Percentiles rank a stretch among this genome's conserved stretches.
Conservation (phyloP, 2,329 filamentous ascomycete genomes). For the Colletotrichum destructivum region DNA sequence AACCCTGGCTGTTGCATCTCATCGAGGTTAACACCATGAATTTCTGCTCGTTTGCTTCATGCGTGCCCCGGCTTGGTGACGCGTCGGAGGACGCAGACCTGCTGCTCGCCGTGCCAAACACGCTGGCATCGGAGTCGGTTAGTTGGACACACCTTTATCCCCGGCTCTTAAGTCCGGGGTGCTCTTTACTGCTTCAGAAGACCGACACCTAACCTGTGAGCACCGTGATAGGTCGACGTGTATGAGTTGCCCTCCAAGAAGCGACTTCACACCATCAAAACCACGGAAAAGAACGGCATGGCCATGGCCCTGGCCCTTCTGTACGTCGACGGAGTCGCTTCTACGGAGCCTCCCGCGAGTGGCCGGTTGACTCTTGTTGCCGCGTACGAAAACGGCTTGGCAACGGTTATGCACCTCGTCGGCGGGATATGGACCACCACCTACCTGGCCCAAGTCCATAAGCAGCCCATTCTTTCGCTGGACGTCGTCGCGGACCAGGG, state of each 20-base stretch:
- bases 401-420: conserved; percentile 73
- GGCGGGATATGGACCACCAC: conserved; percentile 63
- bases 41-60: conserved; percentile 87
- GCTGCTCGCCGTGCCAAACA: conserved; percentile 86
- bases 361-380: conserved; percentile 73
- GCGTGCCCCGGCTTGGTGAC: conserved; percentile 48
- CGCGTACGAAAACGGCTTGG: conserved; percentile 89
- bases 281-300: conserved; percentile 78
- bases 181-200: neutral
- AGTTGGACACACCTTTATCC: conserved; percentile 46
- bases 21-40: conserved; percentile 94
- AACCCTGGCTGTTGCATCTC: conserved; percentile 89
- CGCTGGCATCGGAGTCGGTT: conserved; percentile 79
- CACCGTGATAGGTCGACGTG: conserved; percentile 76
- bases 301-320: conserved; percentile 85
- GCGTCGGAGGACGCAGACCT: conserved; percentile 49
- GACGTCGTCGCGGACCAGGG: conserved; percentile 65
- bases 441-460: conserved; percentile 79
- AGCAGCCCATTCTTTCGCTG: conserved; percentile 86
- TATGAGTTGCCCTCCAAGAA: conserved; percentile 84
- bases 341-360: conserved; percentile 23
- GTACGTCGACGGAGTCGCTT: conserved; percentile 55
- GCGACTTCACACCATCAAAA: conserved; percentile 73
- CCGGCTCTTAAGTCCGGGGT: conserved; percentile 31
- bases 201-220: conserved; percentile 32